These are phyloP conservation scores for Sclerotinia glacialis DNA, from an alignment of 2,329 filamentous ascomycete genomes.

Conservation along the genomic window DNA sequence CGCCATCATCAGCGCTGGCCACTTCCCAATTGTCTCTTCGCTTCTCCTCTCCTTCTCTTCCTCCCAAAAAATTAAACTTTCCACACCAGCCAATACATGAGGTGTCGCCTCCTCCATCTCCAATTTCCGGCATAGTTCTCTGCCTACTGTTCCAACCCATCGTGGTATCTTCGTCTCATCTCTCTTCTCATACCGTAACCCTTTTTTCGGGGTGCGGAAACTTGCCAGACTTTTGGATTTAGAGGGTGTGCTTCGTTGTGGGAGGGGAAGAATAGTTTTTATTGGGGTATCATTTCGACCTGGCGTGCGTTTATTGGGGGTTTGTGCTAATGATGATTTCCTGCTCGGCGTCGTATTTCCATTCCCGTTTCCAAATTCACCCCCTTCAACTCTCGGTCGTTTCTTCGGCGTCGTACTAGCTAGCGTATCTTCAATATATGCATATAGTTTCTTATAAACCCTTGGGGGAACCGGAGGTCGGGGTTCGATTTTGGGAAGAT, in stretches of 20 bases:
- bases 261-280: slow-evolving; percentile 23
- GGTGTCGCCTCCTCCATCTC: slow-evolving; percentile 61
- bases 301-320: slow-evolving; percentile 18
- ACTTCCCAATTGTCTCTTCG: slow-evolving; percentile 46
- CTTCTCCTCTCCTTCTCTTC: slow-evolving; percentile 14
- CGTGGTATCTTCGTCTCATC: slow-evolving; percentile 45
- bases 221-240: slow-evolving; percentile 46
- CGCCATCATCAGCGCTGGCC: slow-evolving; percentile 56
- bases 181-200: slow-evolving; percentile 28
- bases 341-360: slow-evolving; percentile 12
- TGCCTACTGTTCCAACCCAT: slow-evolving; percentile 69
- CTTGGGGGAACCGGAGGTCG: slow-evolving; percentile 75
- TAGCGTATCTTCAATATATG: slow-evolving; percentile 73
- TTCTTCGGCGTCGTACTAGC: slow-evolving; percentile 40
- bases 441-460: slow-evolving; percentile 80
- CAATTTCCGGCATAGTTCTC: slow-evolving; percentile 62
- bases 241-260: slow-evolving; percentile 44
- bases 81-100: slow-evolving; percentile 72
- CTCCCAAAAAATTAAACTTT: slow-evolving; percentile 45
- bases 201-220: slow-evolving; percentile 37
- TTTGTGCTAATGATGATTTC: slow-evolving; percentile 31
- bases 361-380: neutral
- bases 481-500: slow-evolving; percentile 73
- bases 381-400: neutral
- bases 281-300: slow-evolving; percentile 17